Evolutionary conservation across 495 filamentous ascomycete genomes (phyloP).

Genomic region (Podospora pseudocomata): DNA sequence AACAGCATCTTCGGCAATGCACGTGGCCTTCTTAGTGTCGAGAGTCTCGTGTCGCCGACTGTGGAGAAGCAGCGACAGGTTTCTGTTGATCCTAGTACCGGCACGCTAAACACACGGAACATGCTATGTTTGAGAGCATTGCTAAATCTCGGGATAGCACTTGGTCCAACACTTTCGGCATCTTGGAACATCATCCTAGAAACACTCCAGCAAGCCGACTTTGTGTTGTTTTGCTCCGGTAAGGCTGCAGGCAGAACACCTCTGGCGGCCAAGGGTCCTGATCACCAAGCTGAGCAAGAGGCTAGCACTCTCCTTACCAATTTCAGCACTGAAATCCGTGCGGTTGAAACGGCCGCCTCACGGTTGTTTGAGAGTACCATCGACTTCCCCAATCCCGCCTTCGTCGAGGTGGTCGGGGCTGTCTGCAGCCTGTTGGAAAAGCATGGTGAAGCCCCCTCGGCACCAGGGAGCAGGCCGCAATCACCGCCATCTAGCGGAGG

Average conservation of each 20-base stretch:
- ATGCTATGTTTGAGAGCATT: conserved; percentile 84
- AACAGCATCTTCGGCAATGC: conserved; percentile 57
- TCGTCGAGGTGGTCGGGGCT: conserved; percentile 70
- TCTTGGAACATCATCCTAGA: conserved; percentile 91
- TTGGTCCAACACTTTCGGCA: conserved; percentile 78
- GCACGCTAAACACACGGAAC: conserved; percentile 79
- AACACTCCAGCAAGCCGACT: conserved; percentile 84
- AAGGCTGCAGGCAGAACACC: conserved; percentile 48
- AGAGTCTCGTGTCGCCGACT: conserved; percentile 52
- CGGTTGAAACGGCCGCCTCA: conserved; percentile 82
- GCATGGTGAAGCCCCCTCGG: conserved; percentile 30
- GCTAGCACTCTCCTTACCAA: conserved; percentile 54
- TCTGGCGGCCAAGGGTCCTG: conserved; percentile 39
- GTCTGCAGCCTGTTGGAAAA: conserved; percentile 63
- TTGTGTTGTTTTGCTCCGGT: conserved; percentile 65
- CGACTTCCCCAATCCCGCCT: conserved; percentile 79
- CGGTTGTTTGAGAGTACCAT: conserved; percentile 85
- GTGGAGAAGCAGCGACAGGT: conserved; percentile 51
- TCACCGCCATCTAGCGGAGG: conserved; percentile 30
- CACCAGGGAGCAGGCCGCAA: conserved; percentile 33
- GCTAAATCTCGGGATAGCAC: conserved; percentile 88
- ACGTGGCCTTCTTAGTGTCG: conserved; percentile 62
- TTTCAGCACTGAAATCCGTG: conserved; percentile 72
- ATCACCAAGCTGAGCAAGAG: conserved; percentile 44
- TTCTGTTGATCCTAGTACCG: conserved; percentile 45